These are phyloP conservation scores for Cladophialophora exuberans DNA, from an alignment of 2,329 filamentous ascomycete genomes.

Conservation along the genomic window DNA sequence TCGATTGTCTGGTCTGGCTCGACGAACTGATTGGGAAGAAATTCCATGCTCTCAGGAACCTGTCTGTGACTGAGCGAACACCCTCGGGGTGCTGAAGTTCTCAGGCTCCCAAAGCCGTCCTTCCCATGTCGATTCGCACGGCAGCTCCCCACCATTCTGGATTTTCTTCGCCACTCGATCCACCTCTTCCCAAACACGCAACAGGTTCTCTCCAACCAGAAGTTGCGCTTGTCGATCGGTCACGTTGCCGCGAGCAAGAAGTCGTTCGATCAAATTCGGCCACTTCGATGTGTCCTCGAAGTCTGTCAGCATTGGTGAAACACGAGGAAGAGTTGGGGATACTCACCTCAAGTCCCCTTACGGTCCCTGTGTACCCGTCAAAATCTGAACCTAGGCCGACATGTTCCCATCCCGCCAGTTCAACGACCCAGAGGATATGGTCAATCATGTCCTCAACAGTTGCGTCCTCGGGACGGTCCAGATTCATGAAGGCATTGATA, in stretches of 20 bases:
- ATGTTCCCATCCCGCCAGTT: conserved; percentile 80
- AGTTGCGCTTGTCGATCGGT: conserved; percentile 16
- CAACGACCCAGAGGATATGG: conserved; percentile 81
- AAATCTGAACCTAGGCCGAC: conserved; percentile 90
- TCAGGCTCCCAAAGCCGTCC: conserved; percentile 14
- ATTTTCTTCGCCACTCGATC: conserved; percentile 28
- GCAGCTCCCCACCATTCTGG: conserved; percentile 28
- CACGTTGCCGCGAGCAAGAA: conserved; percentile 22
- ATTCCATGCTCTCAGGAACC: not conserved
- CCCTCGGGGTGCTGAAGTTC: not conserved
- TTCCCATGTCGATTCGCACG: conserved; percentile 28
- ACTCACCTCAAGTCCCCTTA: conserved; percentile 27
- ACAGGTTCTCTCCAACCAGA: conserved; percentile 19
- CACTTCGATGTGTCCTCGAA: conserved; percentile 26
- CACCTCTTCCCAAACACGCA: conserved; percentile 31
- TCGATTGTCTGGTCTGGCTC: too few species aligned
- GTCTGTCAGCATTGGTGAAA: conserved; percentile 5
- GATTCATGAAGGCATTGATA: conserved; percentile 39
- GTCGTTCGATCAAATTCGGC: conserved; percentile 26
- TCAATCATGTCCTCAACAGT: conserved; percentile 76
- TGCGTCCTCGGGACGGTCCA: conserved; percentile 40
- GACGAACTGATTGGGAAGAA: not conserved
- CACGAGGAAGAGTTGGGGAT: too few species aligned
- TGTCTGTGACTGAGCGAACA: conserved; percentile 1
- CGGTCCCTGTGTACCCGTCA: conserved; percentile 59